Evolutionary conservation across 164 flowering plant species (phyloP), one percentile per base, ranked within the genome.

Genomic region (Nelumbo lutea): DNA sequence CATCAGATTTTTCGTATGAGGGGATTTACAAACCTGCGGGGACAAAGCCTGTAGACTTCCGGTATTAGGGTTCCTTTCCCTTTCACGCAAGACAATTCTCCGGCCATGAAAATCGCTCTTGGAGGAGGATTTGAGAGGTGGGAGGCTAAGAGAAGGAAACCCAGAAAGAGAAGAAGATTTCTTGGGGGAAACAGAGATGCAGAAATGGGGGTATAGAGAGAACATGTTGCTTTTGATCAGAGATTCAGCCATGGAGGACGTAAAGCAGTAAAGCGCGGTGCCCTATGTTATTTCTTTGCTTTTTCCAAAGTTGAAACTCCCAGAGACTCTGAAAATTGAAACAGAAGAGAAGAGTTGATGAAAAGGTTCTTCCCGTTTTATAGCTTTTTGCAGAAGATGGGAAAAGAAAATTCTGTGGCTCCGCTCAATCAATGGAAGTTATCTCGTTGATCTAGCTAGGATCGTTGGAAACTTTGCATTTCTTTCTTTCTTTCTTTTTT

Each of bases 91-190:
- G 68, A 65, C 65, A 42, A 76, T 39, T 27, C 66, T 65, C 27
- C 40, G 41, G 6, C 88, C 85, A 69, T 70, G 59, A 58, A 81
- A 75, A 13, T 75, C 79, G 59, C 76, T 70, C 2, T 47, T 14
- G 5, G 63, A 59, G 7, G 80, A 77, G 9, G 72, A 63, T 11
- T 59, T 63, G 53, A 73, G 44, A 5, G 71, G 42, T 57, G 70
- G 71, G 61, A 72, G 13, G 7, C 64, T 72, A 67, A 74, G 61
- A 63, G 81, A 68, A 9, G 68, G 53, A 51, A 64, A 70, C 61
- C 58, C 27, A 55, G 50, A 42, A 55, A 13, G 27, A 64, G 72
- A 59, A 8, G 71, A 69, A 1, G 68, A 44, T 5, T 64, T 65
- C 10, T 59, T 68, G 1, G 73, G 74, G 15, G 78, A 62, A 46